These are phyloP conservation scores for sorghum (Sorghum bicolor) DNA, from an alignment of 176 grass and related monocot genomes.

Conservation along the genomic window Sorghum_bicolor_NCBIv3 NC_012878.2:57347001-57347500, in stretches of 20 bases:
- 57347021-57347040: not conserved
- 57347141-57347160: not conserved
- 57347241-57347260: not conserved
- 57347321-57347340: not conserved
- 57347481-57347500: too few relatives aligned
- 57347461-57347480: not conserved
- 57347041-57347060: too few relatives aligned
- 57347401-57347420: not conserved
- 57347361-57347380: not conserved
- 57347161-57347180: not conserved
- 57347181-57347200: not conserved
- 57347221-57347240: not conserved
- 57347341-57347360: not conserved
- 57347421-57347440: not conserved
- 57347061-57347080: too few relatives aligned
- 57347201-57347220: not conserved
- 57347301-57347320: not conserved
- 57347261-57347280: not conserved
- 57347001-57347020: not conserved
- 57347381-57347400: not conserved
- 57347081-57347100: not conserved
- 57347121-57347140: not conserved
- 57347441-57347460: not conserved
- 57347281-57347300: not conserved
- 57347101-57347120: not conserved